Base-by-base conservation (phyloP, 1,284 basidiomycete species). In the Microbotryum intermedium region DNA sequence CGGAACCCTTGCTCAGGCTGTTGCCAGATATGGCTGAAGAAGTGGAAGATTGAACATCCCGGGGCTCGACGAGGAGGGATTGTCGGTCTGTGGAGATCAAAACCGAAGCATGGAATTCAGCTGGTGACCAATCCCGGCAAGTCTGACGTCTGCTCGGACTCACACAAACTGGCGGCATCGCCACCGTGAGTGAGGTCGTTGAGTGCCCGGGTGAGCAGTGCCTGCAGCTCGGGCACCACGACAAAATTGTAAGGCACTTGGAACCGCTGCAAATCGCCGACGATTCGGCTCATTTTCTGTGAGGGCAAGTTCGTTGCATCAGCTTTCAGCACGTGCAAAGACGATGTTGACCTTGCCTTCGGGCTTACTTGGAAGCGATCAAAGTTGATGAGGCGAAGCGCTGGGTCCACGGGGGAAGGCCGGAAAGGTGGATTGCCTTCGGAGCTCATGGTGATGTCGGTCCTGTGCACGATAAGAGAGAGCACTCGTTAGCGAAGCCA, bases 381-480 rank as follows among this genome's bases (percentile, higher is more conserved):
- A 74, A 95, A 93, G 76, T 98, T 98, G 74, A 97, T 81, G 52
- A 98, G 76, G 72, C 86, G 87, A 74, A 90, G 85, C 53, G 83
- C 82, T 3, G 86, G 79, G 57, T 85, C 84, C 18, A 63, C 39
- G 8, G 74, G 88, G 13, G 90, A 88, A n/a, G 85, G 81, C 65
- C 94, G 82, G 69, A 85, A 81, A 9, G 87, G 86, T 9, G 90
- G 86, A 74, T 97, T 97, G 44, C 94, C 94, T 72, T 95, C 94
- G 55, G 88, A 84, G 70, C 90, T 98, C 51, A 66, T 61, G 2
- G 92, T 97, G 62, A 97, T 82, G 75, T 94, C 90, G 5, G 90
- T 92, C n/a, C 54, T 55, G 43, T 9, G 23, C 49, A 89, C 89
- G 85, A 67, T n/a, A 72, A 59, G 59, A 53, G 50, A 53, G n/a